Conservation (phyloP, 2,329 filamentous ascomycete species). For the Sporothrix humicola region DNA sequence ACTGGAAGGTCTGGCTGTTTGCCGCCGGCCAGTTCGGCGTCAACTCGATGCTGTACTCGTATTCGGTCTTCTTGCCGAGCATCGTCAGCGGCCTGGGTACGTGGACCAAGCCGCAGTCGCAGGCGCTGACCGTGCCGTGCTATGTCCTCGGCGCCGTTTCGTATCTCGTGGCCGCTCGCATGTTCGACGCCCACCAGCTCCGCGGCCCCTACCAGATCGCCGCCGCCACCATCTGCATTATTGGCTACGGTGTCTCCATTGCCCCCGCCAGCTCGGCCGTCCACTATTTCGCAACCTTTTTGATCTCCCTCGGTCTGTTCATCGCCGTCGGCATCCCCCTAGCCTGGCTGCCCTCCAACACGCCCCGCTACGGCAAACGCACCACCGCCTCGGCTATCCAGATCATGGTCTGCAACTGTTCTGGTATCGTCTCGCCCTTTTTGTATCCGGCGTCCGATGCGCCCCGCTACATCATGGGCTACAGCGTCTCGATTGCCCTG, state of each 20-base stretch:
- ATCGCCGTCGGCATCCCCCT: conserved; percentile 60
- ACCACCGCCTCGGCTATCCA: conserved; percentile 43
- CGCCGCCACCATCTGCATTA: conserved; percentile 55
- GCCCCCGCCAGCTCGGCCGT: conserved; percentile 59
- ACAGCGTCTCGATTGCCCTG: conserved; percentile 29
- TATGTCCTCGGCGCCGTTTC: conserved; percentile 67
- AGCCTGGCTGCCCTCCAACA: conserved; percentile 68
- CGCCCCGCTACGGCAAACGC: conserved; percentile 76
- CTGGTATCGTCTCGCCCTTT: conserved; percentile 32
- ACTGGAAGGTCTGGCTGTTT: conserved; percentile 70
- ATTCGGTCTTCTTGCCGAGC: conserved; percentile 70
- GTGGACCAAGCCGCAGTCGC: conserved; percentile 59
- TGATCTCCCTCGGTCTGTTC: conserved; percentile 77
- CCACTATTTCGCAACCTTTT: conserved; percentile 70
- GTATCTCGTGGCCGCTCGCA: conserved; percentile 62
- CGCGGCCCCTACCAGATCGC: conserved; percentile 62
- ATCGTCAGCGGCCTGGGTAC: conserved; percentile 68
- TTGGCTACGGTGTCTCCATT: conserved; percentile 66
- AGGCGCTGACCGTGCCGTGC: conserved; percentile 71
- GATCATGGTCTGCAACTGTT: conserved; percentile 35
- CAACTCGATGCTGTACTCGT: conserved; percentile 71
- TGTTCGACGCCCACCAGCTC: conserved; percentile 63
- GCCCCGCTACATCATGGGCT: conserved; percentile 30
- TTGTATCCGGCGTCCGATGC: conserved; percentile 23
- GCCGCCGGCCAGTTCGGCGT: conserved; percentile 64